Percentiles rank a stretch among this genome's conserved stretches.
These are phyloP conservation scores for Cryptosporidium andersoni DNA, from an alignment of 169 alveolate genomes.

Conservation along the genomic window DNA sequence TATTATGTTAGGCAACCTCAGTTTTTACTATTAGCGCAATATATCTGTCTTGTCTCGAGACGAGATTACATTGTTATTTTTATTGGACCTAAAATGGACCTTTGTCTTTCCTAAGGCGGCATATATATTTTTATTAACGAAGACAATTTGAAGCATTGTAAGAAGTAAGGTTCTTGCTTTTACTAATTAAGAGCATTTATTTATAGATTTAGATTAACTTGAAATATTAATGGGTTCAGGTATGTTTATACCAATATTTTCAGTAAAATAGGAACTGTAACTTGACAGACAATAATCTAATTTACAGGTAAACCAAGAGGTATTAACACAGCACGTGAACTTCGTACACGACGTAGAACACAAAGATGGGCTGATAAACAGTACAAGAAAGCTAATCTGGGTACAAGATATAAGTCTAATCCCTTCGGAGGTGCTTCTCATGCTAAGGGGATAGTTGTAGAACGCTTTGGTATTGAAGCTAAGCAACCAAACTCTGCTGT, in stretches of 20 bases:
- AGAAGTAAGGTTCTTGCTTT: no score
- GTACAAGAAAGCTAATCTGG: conserved; percentile 95
- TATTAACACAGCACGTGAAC: conserved; percentile 97
- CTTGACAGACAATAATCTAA: neutral
- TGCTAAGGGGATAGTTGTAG: conserved; percentile 99
- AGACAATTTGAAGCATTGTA: no score
- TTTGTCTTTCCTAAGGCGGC: no score
- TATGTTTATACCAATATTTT: neutral
- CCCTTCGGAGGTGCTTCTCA: conserved; percentile 99
- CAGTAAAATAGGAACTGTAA: neutral
- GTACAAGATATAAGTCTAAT: conserved; percentile 95
- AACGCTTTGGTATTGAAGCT: conserved; percentile 98
- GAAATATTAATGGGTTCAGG: conserved; percentile 58
- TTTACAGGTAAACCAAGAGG: conserved; percentile 96
- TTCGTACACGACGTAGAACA: conserved; percentile 93
- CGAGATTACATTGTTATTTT: no score
- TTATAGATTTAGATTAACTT: neutral
- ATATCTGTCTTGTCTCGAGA: no score
- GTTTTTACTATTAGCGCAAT: no score
- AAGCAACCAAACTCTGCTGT: conserved; percentile 99
- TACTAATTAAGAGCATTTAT: no score
- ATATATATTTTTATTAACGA: no score
- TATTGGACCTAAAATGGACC: no score
- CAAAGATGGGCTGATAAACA: conserved; percentile 98
- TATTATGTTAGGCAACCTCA: no score